Percentiles rank a stretch among this genome's conserved stretches.
Evolutionary conservation across 1,139 yeast genomes (phyloP).

Genomic region (Candida neerlandica): DNA sequence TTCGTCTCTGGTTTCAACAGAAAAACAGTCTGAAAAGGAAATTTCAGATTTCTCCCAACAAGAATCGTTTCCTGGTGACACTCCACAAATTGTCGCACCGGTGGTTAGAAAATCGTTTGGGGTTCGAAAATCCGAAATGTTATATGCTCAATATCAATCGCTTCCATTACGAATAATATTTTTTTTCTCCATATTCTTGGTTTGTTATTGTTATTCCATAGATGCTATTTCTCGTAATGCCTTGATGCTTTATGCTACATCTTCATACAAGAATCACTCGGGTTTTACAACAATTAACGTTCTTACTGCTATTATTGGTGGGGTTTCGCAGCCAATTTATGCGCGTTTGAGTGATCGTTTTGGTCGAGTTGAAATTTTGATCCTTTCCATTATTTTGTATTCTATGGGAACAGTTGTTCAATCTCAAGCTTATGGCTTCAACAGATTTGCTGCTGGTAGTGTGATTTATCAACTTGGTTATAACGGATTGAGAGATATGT

Average conservation of each 20-base stretch:
- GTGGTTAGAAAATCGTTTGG: conserved; percentile 30
- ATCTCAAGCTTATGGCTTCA: conserved; percentile 44
- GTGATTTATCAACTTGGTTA: conserved; percentile 70
- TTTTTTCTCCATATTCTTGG: conserved; percentile 55
- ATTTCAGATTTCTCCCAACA: neutral
- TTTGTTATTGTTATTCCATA: conserved; percentile 65
- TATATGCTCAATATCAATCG: conserved; percentile 34
- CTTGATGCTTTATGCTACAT: conserved; percentile 55
- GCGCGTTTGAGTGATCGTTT: conserved; percentile 71
- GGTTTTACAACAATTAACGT: conserved; percentile 65
- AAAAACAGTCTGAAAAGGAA: neutral
- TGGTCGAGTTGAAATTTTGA: conserved; percentile 61
- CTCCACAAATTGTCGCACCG: neutral
- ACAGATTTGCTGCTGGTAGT: conserved; percentile 71
- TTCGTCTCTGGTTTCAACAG: no score
- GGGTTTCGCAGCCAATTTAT: conserved; percentile 68
- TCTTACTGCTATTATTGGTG: conserved; percentile 62
- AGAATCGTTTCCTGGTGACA: neutral
- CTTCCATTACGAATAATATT: conserved; percentile 31
- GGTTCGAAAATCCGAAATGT: conserved; percentile 43
- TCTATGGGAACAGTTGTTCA: conserved; percentile 59
- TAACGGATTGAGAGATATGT: conserved; percentile 59
- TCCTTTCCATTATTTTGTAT: conserved; percentile 58
- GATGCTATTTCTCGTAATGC: conserved; percentile 56
- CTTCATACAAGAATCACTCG: conserved; percentile 59